phyloP scores from a whole-genome alignment of 768 basidiomycete species.

The Auricularia heimuer region DNA sequence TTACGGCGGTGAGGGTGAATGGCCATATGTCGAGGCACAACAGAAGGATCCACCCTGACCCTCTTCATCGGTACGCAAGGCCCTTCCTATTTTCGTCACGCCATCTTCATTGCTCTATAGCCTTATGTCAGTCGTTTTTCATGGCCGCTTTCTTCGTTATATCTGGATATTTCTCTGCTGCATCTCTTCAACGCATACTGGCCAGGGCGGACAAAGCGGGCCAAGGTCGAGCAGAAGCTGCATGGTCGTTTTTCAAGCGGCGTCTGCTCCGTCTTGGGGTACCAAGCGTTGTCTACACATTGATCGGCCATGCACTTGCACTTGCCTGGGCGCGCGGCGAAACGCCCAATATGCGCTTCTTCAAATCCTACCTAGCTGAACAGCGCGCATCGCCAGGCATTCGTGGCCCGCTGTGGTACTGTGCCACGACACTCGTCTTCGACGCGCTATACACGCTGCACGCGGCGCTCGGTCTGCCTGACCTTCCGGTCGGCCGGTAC shows the following conservation, averaged over 20 bases:
- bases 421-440: neutral
- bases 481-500: neutral
- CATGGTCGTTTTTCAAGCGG: neutral
- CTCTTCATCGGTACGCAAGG: neutral
- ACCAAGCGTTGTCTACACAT: neutral
- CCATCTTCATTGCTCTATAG: neutral
- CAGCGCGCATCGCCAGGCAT: neutral
- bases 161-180: neutral
- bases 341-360: neutral
- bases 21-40: neutral
- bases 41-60: neutral
- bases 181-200: neutral
- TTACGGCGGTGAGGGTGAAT: neutral
- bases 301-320: neutral
- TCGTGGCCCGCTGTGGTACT: neutral
- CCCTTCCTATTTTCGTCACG: neutral
- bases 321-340: neutral
- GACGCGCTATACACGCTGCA: neutral
- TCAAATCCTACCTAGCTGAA: neutral
- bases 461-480: neutral
- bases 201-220: neutral
- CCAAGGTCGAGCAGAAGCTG: neutral
- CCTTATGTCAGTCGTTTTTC: neutral
- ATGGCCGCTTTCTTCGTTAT: neutral
- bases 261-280: neutral